Conservation (phyloP, 352 stramenopile genomes). For the Pythium pyrilobum region DNA sequence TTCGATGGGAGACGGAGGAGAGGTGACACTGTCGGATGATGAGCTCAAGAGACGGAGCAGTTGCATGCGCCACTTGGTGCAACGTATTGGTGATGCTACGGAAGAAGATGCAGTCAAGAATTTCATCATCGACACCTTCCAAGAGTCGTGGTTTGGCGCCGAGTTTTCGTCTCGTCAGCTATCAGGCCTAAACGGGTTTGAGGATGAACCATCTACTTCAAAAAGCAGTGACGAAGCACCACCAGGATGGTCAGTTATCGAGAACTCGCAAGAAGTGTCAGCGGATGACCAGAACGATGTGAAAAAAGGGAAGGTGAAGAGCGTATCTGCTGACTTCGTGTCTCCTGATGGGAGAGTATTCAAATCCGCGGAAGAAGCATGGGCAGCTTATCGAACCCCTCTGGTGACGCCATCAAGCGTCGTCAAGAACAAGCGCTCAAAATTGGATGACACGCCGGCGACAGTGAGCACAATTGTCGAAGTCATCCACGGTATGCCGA, state of each 20-base stretch:
- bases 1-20: not conserved
- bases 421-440: constrained; percentile 56
- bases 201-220: constrained; percentile 15
- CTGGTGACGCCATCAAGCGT: constrained; percentile 56
- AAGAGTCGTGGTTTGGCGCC: constrained; percentile 81
- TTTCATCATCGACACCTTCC: constrained; percentile 81
- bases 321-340: constrained; percentile 30
- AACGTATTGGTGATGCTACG: constrained; percentile 59
- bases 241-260: constrained; percentile 43
- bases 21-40: constrained; percentile 14
- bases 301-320: too few species aligned
- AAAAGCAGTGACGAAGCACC: constrained; percentile 24
- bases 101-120: constrained; percentile 82
- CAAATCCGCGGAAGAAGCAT: constrained; percentile 52
- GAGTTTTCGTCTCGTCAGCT: constrained; percentile 44
- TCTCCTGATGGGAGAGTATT: constrained; percentile 50
- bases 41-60: constrained; percentile 48
- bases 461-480: constrained; percentile 69
- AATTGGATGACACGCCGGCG: constrained; percentile 52
- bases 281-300: not conserved
- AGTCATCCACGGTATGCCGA: constrained; percentile 68
- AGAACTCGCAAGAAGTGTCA: not conserved
- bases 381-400: constrained; percentile 47
- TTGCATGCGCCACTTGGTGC: constrained; percentile 72
- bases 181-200: constrained; percentile 31